These are phyloP conservation scores for Calonectria crousiana DNA, from an alignment of 2,329 filamentous ascomycete species.

Conservation along the genomic window DNA sequence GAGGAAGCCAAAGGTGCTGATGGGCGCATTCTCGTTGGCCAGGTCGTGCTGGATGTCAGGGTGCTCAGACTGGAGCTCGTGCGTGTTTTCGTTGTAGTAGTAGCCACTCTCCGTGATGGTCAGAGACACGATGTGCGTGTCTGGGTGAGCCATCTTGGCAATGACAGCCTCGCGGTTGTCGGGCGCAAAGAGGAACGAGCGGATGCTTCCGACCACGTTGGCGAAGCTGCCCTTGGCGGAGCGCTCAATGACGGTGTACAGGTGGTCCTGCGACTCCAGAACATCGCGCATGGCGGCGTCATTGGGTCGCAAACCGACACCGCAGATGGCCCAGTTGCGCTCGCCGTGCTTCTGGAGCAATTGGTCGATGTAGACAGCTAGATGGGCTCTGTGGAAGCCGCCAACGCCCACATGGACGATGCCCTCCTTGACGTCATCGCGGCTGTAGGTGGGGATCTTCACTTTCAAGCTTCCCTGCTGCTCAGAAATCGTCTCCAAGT, in stretches of 20 bases:
- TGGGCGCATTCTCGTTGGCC: constrained; percentile 56
- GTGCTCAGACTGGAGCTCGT: constrained; percentile 61
- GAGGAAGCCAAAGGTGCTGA: constrained; percentile 65
- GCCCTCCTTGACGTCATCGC: constrained; percentile 62
- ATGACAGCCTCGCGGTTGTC: constrained; percentile 65
- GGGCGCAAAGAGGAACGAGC: constrained; percentile 64
- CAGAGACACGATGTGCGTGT: constrained; percentile 66
- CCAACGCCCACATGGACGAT: constrained; percentile 67
- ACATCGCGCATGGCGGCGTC: constrained; percentile 65
- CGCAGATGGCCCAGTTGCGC: constrained; percentile 63
- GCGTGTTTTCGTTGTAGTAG: constrained; percentile 70
- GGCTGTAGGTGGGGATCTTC: constrained; percentile 56
- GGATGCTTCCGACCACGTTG: constrained; percentile 64
- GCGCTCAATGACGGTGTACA: constrained; percentile 68
- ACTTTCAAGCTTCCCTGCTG: constrained; percentile 38
- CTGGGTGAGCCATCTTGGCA: constrained; percentile 66
- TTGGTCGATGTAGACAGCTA: constrained; percentile 64
- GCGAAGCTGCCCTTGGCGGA: constrained; percentile 62
- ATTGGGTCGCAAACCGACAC: constrained; percentile 63
- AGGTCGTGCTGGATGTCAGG: constrained; percentile 64
- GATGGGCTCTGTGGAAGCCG: constrained; percentile 66
- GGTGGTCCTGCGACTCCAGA: constrained; percentile 60
- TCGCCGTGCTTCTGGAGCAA: constrained; percentile 60
- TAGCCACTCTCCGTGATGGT: constrained; percentile 69
- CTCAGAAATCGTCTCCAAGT: constrained; percentile 38